Percentiles rank a stretch among this genome's conserved stretches.
These are phyloP conservation scores for Hypseocharis bilobata DNA, from an alignment of 441 rosid genomes.

Conservation along the genomic window DNA sequence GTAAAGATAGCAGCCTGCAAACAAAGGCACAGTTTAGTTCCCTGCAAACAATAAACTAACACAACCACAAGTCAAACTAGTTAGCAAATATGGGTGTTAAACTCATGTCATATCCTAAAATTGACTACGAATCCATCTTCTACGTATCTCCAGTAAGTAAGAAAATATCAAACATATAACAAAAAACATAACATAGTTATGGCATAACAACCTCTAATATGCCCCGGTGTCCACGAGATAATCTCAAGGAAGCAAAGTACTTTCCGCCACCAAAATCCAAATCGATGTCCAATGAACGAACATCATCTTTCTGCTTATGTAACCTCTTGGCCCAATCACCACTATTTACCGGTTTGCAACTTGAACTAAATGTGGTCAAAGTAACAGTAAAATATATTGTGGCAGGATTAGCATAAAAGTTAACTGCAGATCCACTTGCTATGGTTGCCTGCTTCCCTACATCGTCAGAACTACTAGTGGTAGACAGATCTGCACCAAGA, in stretches of 20 bases:
- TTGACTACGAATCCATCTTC: no score
- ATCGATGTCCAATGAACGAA: constrained; percentile 56
- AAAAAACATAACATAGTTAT: constrained; percentile 12
- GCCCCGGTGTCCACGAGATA: constrained; percentile 79
- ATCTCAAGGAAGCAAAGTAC: constrained; percentile 62
- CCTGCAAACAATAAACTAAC: background rate
- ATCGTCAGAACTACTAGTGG: constrained; percentile 31
- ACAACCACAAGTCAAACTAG: background rate
- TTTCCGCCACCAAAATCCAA: constrained; percentile 83
- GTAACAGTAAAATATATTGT: constrained; percentile 59
- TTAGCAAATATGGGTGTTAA: background rate
- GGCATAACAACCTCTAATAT: constrained; percentile 64
- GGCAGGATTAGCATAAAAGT: constrained; percentile 79
- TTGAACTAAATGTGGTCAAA: constrained; percentile 46
- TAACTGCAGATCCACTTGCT: constrained; percentile 59
- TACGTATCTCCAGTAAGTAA: background rate
- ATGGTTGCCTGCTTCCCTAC: constrained; percentile 71
- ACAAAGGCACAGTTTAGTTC: constrained; percentile 20
- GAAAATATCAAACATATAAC: constrained; percentile 11
- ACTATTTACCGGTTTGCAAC: constrained; percentile 79
- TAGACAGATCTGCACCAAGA: constrained; percentile 43
- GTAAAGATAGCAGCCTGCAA: constrained; percentile 77
- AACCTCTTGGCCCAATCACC: constrained; percentile 83
- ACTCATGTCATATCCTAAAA: background rate
- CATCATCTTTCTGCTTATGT: constrained; percentile 48